These are phyloP conservation scores for Candida frijolesensis DNA, from an alignment of 1,139 yeast genomes.

Conservation along the genomic window DNA sequence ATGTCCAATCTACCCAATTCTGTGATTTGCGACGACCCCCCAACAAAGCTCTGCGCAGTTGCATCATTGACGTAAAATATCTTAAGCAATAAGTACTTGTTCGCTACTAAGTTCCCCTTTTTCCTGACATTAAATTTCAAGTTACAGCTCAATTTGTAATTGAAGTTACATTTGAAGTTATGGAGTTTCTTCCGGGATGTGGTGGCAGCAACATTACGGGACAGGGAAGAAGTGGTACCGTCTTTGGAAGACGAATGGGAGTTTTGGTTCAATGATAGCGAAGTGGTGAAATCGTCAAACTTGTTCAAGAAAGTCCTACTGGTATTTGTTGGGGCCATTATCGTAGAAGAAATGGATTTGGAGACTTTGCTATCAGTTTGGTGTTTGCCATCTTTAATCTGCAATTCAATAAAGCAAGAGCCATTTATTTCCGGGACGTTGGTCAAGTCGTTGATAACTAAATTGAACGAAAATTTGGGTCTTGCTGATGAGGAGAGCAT, in stretches of 20 bases:
- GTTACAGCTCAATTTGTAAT: slow-evolving; percentile 41
- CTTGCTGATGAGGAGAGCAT: slow-evolving; percentile 18
- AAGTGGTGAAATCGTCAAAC: slow-evolving; percentile 12
- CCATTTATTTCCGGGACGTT: slow-evolving; percentile 86
- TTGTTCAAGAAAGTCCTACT: slow-evolving; percentile 13
- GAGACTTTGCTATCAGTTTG: neutral
- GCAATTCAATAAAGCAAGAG: slow-evolving; percentile 57
- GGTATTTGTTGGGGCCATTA: slow-evolving; percentile 3
- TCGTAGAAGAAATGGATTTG: slow-evolving; percentile 7
- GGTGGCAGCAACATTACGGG: slow-evolving; percentile 34
- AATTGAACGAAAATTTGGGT: slow-evolving; percentile 57
- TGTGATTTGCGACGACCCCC: slow-evolving; percentile 21
- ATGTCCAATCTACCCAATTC: slow-evolving; percentile 67
- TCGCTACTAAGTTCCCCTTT: slow-evolving; percentile 40
- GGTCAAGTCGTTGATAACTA: slow-evolving; percentile 67
- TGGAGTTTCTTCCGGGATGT: slow-evolving; percentile 41
- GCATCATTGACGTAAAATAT: slow-evolving; percentile 44
- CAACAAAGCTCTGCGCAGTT: neutral
- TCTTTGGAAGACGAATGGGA: slow-evolving; percentile 6
- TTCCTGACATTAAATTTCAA: slow-evolving; percentile 39
- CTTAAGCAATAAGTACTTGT: slow-evolving; percentile 37
- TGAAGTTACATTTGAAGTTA: slow-evolving; percentile 45
- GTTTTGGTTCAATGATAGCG: slow-evolving; percentile 6
- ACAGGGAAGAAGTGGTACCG: slow-evolving; percentile 12
- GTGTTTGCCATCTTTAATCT: slow-evolving; percentile 31